phyloP scores from a whole-genome alignment of 2,329 filamentous ascomycete genomes.

The Aspergillus sp. region DNA sequence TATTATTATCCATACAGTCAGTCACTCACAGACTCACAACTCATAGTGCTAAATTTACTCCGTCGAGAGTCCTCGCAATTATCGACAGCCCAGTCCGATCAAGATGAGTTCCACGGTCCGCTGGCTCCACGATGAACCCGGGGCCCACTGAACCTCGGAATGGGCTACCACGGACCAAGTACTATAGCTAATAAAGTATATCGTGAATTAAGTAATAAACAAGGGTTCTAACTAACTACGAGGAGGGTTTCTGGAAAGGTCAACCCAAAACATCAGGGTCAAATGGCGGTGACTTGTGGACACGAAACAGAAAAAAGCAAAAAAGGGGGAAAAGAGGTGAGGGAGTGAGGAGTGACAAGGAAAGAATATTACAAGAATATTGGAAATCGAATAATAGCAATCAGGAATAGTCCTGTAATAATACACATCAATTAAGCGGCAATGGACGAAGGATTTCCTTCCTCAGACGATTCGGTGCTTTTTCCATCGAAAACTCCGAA shows the following conservation, averaged over 20 bases:
- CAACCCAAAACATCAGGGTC: not conserved
- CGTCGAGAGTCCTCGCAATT: not conserved
- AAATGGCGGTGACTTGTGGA: not conserved
- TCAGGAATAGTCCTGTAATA: constrained; percentile 2
- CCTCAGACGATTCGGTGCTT: not conserved
- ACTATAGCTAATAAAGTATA: not conserved
- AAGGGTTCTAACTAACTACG: not conserved
- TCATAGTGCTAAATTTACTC: not conserved
- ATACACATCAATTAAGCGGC: constrained; percentile 1
- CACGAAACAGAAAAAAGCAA: not conserved
- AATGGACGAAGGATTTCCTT: not conserved
- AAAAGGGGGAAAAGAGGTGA: too few species aligned
- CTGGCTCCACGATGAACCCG: not conserved
- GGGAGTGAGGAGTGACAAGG: not conserved
- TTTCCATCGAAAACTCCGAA: not conserved
- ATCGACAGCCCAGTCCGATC: not conserved
- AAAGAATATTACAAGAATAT: not conserved
- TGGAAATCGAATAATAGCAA: not conserved
- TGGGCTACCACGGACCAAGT: not conserved
- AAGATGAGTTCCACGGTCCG: not conserved
- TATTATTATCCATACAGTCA: not conserved
- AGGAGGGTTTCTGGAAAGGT: not conserved
- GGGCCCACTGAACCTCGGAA: not conserved
- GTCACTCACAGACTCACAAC: too few species aligned
- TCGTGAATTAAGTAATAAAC: not conserved